Base-by-base conservation (phyloP, 1,139 yeast species). In the Protomyces pachydermus region DNA sequence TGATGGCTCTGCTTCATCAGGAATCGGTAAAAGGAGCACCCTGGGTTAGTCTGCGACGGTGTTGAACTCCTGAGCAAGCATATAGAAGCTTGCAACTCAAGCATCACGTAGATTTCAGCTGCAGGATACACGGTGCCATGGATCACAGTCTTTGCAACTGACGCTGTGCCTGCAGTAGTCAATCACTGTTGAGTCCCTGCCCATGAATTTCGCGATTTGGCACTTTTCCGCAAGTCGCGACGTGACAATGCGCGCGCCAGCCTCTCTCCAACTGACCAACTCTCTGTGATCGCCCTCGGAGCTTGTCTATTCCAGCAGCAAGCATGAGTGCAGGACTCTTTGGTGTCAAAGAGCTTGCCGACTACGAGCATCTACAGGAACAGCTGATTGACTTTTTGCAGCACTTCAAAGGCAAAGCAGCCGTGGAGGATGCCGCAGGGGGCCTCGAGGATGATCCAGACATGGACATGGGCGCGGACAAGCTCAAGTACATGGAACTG, bases 21-120 rank as follows among this genome's bases (percentile, higher is more conserved):
- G 88, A 65, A 82, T 91, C 35, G 98, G 98, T 1, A 97, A 91
- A 1, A 78, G 97, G 65, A 82, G 89, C 2, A 86, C 91, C 0
- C 76, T 88, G 61, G 85, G 85, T 86, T 87, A 72, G 37, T n/a
- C 8, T 4, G 32, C 32, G 5, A 6, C 32, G 8, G 32, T 28
- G 32, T 3, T 28, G 32, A 3, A 28, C 8, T 28, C 32, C 32
- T 2, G 32, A 6, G 32, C 32, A 28, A 28, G 32, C 32, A 28
- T 28, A 28, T 28, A 28, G 32, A 28, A 1, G 1, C 1, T 28
- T 28, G 32, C 32, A 6, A 3, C 3, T 28, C 32, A 28, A 28
- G 32, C 32, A 28, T 28, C 32, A 28, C 32, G 32, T 28, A 28
- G 32, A 28, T 6, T 5, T 28, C 8, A 28, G 32, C 32, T 28